Percentiles rank a stretch among this genome's conserved stretches.
These are phyloP conservation scores for Tubosaeta brunneosetosa DNA, from an alignment of 768 basidiomycete species.

Conservation along the genomic window DNA sequence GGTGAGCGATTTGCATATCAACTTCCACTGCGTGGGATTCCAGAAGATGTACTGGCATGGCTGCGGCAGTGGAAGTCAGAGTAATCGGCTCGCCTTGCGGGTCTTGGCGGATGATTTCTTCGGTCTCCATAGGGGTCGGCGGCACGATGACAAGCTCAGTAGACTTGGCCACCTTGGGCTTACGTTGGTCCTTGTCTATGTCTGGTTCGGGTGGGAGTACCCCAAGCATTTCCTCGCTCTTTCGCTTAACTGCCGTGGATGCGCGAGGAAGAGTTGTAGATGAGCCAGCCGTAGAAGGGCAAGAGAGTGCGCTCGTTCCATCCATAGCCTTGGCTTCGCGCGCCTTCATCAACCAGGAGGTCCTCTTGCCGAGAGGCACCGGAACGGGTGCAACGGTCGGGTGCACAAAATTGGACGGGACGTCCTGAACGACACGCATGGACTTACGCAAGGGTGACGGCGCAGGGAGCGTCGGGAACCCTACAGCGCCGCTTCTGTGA, in stretches of 20 bases:
- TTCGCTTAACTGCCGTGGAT: constrained; percentile 50
- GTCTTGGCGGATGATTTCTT: constrained; percentile 2
- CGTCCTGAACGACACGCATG: constrained; percentile 46
- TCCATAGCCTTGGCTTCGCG: constrained; percentile 70
- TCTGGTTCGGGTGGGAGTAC: constrained; percentile 10
- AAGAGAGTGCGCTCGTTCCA: constrained; percentile 31
- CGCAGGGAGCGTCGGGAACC: constrained; percentile 63
- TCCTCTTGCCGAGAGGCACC: constrained; percentile 55
- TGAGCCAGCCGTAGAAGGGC: constrained; percentile 1
- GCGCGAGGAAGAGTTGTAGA: constrained; percentile 8
- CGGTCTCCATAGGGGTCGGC: constrained; percentile 12
- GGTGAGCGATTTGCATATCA: constrained; percentile 7
- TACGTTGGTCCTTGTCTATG: constrained; percentile 40
- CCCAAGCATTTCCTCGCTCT: constrained; percentile 51
- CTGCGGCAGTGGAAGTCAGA: background rate
- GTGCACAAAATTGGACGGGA: constrained; percentile 30
- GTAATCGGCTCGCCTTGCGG: background rate
- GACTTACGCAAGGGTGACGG: constrained; percentile 71
- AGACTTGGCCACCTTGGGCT: constrained; percentile 48
- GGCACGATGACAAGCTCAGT: constrained; percentile 32
- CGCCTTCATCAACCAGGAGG: constrained; percentile 78
- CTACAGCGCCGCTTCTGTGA: constrained; percentile 39
- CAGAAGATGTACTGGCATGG: background rate
- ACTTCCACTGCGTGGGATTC: constrained; percentile 27
- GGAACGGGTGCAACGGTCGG: constrained; percentile 34